These are phyloP conservation scores for Russula earlei DNA, from an alignment of 768 basidiomycete species.

Conservation along the genomic window DNA sequence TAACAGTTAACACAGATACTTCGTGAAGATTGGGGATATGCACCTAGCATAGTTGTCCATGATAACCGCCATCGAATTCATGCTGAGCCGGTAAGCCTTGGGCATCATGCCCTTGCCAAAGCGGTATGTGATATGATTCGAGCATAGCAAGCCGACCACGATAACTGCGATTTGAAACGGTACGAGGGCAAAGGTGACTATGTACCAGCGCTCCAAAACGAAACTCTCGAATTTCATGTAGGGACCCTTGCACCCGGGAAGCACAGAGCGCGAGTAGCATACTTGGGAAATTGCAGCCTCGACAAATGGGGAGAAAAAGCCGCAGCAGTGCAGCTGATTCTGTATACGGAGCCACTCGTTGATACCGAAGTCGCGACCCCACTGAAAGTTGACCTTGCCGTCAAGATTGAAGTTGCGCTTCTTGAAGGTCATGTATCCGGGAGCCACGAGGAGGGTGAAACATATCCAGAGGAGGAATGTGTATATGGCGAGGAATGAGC, in stretches of 20 bases:
- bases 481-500: conserved; percentile 70
- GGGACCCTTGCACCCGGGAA: conserved; percentile 64
- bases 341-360: conserved; percentile 59
- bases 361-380: conserved; percentile 54
- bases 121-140: conserved; percentile 78
- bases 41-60: conserved; percentile 80
- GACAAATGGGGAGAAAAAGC: conserved; percentile 71
- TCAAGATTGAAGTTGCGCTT: conserved; percentile 67
- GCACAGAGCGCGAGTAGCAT: conserved; percentile 61
- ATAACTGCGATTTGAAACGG: conserved; percentile 61
- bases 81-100: conserved; percentile 67
- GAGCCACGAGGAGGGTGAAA: conserved; percentile 59
- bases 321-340: conserved; percentile 69
- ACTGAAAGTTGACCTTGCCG: conserved; percentile 71
- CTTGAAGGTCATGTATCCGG: conserved; percentile 76
- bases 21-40: conserved; percentile 20
- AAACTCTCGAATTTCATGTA: conserved; percentile 50
- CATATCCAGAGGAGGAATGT: conserved; percentile 63
- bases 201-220: conserved; percentile 58
- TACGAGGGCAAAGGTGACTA: conserved; percentile 51
- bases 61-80: conserved; percentile 69
- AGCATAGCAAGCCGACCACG: conserved; percentile 55
- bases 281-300: conserved; percentile 68
- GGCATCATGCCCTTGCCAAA: conserved; percentile 88
- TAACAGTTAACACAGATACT: background rate